A percentile compares a stretch with the other conserved stretches of the same genome.
Conservation (phyloP, 73 alveolate genomes). For the Paramecium primaurelia region DNA sequence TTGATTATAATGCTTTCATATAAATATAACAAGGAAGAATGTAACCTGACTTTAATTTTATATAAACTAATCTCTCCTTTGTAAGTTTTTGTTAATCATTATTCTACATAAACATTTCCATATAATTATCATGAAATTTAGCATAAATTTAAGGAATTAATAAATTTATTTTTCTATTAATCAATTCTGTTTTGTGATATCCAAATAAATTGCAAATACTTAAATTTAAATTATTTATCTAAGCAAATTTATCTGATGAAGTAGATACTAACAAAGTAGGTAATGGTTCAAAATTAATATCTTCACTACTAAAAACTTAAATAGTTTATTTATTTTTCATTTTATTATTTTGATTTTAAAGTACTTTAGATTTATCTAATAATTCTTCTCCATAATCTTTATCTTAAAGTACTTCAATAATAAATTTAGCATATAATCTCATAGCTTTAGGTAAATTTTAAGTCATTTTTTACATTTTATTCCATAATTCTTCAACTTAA, state of each 20-base stretch:
- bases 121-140: not conserved
- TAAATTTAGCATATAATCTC: slow-evolving; percentile 56
- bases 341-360: not conserved
- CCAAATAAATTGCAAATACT: slow-evolving; percentile 45
- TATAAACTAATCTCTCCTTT: slow-evolving; percentile 12
- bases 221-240: slow-evolving; percentile 30
- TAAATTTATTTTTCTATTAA: slow-evolving; percentile 10
- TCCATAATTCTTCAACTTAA: slow-evolving; percentile 54
- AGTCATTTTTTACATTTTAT: slow-evolving; percentile 18
- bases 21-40: not conserved
- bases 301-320: not conserved
- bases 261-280: slow-evolving; percentile 43
- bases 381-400: slow-evolving; percentile 40
- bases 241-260: slow-evolving; percentile 43
- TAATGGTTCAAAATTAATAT: not conserved
- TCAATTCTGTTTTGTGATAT: slow-evolving; percentile 38
- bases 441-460: slow-evolving; percentile 46
- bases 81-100: not conserved
- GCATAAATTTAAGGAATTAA: not conserved
- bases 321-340: not conserved
- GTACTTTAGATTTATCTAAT: not conserved
- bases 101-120: not conserved
- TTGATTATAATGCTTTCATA: not conserved
- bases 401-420: slow-evolving; percentile 42
- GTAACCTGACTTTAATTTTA: not conserved